Evolutionary conservation across 352 stramenopile genomes (phyloP), one percentile per base, ranked within the genome.

Genomic region (Globisporangium recalcitrans): DNA sequence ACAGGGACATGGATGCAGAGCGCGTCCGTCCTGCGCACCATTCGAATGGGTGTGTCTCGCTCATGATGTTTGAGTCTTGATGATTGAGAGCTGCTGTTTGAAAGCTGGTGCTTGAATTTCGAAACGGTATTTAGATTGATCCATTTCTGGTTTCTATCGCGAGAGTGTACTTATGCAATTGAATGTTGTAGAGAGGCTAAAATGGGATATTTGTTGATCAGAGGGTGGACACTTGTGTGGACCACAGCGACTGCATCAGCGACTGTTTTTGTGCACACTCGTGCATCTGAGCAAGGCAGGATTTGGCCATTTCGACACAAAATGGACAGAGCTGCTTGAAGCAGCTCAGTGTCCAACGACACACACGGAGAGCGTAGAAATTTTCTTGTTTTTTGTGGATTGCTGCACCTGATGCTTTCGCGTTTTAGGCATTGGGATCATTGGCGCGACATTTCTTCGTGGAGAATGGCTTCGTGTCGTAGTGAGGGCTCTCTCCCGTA

Each of bases 41-140:
- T 75, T 92, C 82, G 61, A 88, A 94, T 27, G 81, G 82, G 62
- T 91, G 82, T 58, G 82, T 80, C 4, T 64, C 65, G 52, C 64
- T 82, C 74, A 78, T 82, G 21, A 78, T 82, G 21, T n/a, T 64
- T 65, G 42, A 0, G 24, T 46, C 32, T 60, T 59, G 27, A 16
- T n/a, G 42, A 47, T 32, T 31, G 42, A 31, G 48, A 40, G 44
- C 27, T 42, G 44, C 11, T n/a, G n/a, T n/a, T n/a, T n/a, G n/a
- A n/a, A 34, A 56, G 34, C 38, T 47, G 19, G n/a, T 16, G 55
- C 16, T 9, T 34, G 24, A 21, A 61, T 29, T 31, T 32, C 21
- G 38, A 46, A 46, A 46, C 16, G 16, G 4, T 14, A 11, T n/a
- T 46, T 46, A 22, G 16, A 46, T 11, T 11, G 1, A 46, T 7